These are phyloP conservation scores for Podosphaera aphanis DNA, from an alignment of 2,329 filamentous ascomycete genomes.

Conservation along the genomic window DNA sequence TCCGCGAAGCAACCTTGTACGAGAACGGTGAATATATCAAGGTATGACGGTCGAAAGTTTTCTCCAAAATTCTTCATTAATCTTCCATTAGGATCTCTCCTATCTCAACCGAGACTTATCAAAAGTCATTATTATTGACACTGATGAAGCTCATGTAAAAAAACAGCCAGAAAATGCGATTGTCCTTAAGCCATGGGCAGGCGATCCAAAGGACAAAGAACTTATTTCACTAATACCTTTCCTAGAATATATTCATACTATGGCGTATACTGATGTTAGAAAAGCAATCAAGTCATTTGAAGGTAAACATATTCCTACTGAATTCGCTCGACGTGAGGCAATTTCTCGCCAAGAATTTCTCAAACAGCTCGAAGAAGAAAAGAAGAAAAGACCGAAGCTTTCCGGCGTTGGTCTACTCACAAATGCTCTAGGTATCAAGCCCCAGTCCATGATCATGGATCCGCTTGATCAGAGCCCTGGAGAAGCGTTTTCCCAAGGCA, in stretches of 20 bases:
- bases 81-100: constrained; percentile 55
- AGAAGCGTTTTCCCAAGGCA: constrained; percentile 70
- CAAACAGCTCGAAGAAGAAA: constrained; percentile 47
- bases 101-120: constrained; percentile 90
- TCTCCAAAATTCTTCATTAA: not conserved
- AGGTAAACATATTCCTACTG: constrained; percentile 66
- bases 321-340: constrained; percentile 76
- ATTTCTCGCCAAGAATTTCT: constrained; percentile 68
- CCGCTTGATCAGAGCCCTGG: constrained; percentile 36
- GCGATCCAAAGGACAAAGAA: constrained; percentile 59
- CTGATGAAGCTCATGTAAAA: constrained; percentile 56
- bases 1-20: constrained; percentile 90
- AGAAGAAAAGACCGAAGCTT: constrained; percentile 33
- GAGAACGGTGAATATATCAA: constrained; percentile 93
- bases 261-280: constrained; percentile 74
- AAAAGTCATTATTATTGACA: constrained; percentile 89
- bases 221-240: constrained; percentile 83
- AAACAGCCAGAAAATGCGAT: constrained; percentile 95
- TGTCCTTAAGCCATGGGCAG: constrained; percentile 72
- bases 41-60: constrained; percentile 24
- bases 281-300: constrained; percentile 72
- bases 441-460: constrained; percentile 38
- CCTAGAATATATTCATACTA: constrained; percentile 88
- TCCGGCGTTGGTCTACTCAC: constrained; percentile 47
- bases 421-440: constrained; percentile 55